These are phyloP conservation scores for Daldinia decipiens DNA, from an alignment of 495 filamentous ascomycete species.

Conservation along the genomic window DNA sequence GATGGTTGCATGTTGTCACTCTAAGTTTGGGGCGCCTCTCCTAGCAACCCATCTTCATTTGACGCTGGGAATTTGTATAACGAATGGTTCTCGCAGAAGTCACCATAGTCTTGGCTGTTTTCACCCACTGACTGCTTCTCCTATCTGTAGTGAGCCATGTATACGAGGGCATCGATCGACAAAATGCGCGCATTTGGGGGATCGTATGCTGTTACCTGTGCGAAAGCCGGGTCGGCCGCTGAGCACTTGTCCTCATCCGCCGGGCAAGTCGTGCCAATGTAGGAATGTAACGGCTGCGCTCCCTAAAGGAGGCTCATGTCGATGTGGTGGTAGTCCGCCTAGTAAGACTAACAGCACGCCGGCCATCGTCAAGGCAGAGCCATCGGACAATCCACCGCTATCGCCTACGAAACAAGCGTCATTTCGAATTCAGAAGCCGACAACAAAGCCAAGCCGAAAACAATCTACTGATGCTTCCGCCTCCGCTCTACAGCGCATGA, in stretches of 20 bases:
- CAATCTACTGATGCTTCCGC: constrained; percentile 56
- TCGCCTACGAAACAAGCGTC: constrained; percentile 48
- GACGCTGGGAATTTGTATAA: constrained; percentile 21
- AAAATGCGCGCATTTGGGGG: constrained; percentile 79
- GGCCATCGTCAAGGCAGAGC: constrained; percentile 44
- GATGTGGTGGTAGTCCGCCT: constrained; percentile 49
- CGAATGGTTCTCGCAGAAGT: constrained; percentile 10
- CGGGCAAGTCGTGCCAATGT: constrained; percentile 63
- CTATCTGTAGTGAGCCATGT: constrained; percentile 73
- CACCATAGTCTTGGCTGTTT: constrained; percentile 6
- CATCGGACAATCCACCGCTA: constrained; percentile 43
- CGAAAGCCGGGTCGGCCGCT: constrained; percentile 83
- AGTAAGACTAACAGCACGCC: constrained; percentile 26
- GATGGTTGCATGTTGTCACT: constrained; percentile 34
- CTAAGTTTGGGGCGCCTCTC: constrained; percentile 20
- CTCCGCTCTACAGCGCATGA: constrained; percentile 56
- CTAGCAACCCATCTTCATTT: constrained; percentile 22
- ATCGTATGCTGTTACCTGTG: constrained; percentile 79
- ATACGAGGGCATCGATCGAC: constrained; percentile 88
- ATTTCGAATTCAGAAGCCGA: constrained; percentile 57
- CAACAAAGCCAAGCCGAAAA: constrained; percentile 51
- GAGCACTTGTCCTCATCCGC: constrained; percentile 78
- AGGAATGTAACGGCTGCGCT: constrained; percentile 62
- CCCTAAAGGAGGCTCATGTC: constrained; percentile 60
- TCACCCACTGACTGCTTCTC: constrained; percentile 39